Base-by-base conservation (phyloP, 163 green algal genomes). In the Scenedesmus sp. region DNA sequence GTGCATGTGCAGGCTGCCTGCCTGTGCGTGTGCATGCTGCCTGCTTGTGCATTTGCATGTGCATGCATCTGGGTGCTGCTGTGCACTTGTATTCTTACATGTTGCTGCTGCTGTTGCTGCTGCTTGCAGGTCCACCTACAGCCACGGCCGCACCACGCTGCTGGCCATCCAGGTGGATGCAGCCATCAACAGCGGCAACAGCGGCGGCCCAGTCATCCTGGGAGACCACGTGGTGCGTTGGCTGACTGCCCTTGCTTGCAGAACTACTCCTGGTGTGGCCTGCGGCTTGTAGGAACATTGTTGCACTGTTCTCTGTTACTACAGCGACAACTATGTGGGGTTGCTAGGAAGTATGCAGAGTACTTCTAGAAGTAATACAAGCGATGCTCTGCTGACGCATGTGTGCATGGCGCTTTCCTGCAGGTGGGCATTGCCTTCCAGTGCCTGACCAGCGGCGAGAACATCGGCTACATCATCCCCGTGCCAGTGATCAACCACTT, bases 131-230 rank as follows among this genome's bases (percentile, higher is more conserved):
- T 91, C 55, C 86, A 88, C 92, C 62, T 97, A 97, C 93, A 93
- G 87, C 56, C 95, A 97, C 86, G 95, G 94, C 66, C 83, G 90
- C 34, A 94, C 90, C 66, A 82, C 81, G 4, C 94, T 97, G 82
- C 93, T 96, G 52, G 94, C 93, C 59, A 93, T 95, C 20, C 95
- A 97, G 91, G 82, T 89, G 2, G 82, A 89, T 66, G 85, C 85
- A 23, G 85, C 85, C 16, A 99, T 99, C 96, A 99, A 99, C 95
- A 96, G 94, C 64, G 98, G 98, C 81, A 99, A 99, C 95, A 98
- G 94, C 85, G 98, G 98, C 7, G 95, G 97, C 1, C 97, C 97
- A 0, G 97, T 98, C 18, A 97, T 99, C 34, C 79, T 92, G 20
- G 88, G 88, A 26, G 88, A 92, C 81, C 88, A 88, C 16, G 88